Base-by-base conservation (phyloP, 306 rosid genomes). In the Cucumis melo region DNA sequence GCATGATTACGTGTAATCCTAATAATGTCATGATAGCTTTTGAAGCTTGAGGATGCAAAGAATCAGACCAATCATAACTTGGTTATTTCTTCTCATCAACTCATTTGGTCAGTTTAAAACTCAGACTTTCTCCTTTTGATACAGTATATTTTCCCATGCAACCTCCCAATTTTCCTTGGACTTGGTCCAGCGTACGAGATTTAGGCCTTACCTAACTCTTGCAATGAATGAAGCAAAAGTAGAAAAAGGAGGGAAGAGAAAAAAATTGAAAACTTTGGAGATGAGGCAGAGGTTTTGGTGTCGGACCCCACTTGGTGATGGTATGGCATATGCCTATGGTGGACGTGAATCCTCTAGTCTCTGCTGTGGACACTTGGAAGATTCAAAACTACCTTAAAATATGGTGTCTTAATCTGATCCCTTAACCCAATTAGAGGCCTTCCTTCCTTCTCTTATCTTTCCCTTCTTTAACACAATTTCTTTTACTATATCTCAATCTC, bases 381-480 rank as follows among this genome's bases (percentile, higher is more conserved):
- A 70, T 44, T 46, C 21, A 21, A 44, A 44, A 46, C 41, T 29
- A 15, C 16, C 32, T 53, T n/a, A 32, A 73, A 82, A 71, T 21
- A 32, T 23, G 41, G 68, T 83, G 86, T 86, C 92, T 83, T 81
- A 87, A 88, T 86, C 92, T 83, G 82, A 87, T 77, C 94, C 87
- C 89, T 91, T 90, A 86, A 81, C 78, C 74, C 87, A 83, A 91
- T 89, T 89, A 85, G 86, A 83, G 99, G 97, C 92, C 83, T 87
- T 83, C 87, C 29, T 80, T 81, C 89, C 46, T 73, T 36, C 74
- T 58, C 85, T 88, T 92, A 86, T 94, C 97, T 78, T 73, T 39
- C 83, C 29, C 81, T 15, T 27, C 54, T 81, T 41, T 41, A 64
- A 78, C 67, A 61, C 34, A 64, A 63, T 23, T 77, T 66, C 71